Base-by-base conservation (phyloP, 345 rosid species). In the Luvunga scandens region DNA sequence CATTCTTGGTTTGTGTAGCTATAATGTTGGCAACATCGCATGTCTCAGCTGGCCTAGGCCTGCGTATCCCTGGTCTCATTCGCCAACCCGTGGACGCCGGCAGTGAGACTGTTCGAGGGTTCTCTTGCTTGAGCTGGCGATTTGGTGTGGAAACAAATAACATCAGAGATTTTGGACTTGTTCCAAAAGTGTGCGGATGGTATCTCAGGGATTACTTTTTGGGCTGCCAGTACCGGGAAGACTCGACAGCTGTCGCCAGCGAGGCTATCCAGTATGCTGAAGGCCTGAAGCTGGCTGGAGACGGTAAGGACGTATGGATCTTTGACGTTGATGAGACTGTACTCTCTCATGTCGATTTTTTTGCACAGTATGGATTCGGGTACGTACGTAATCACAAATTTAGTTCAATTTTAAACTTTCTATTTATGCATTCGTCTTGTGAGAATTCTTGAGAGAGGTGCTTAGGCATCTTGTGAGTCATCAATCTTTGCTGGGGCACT, bases 71-170 rank as follows among this genome's bases (percentile, higher is more conserved):
- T 36, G 4, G 1, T 36, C 39, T 36, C 39, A 36, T 36, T 36
- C 39, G 39, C 6, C 39, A 36, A 36, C 39, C 39, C 39, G 1
- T 34, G 4, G 75, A 34, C 22, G 65, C 68, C 55, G 7, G 31
- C n/a, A 59, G 12, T n/a, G 63, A n/a, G 63, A 28, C 30, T 61
- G 78, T 59, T 57, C 78, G 71, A 3, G 5, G 57, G 7, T 48
- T n/a, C 14, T 79, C 82, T 1, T 89, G 95, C 83, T 73, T 77
- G 75, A 91, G 93, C 59, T 91, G 92, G 92, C 84, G 87, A 18
- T 78, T 88, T 10, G 92, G 84, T 33, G 94, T 92, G n/a, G 94
- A 92, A 79, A 86, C 91, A 1, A 60, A 83, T 78, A 92, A 86
- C 79, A 69, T 92, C 55, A 67, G 86, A 34, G 76, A 68, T 9